These are phyloP conservation scores for Spinacia oleracea DNA, from an alignment of 179 eudicot species.

Conservation along the genomic window DNA sequence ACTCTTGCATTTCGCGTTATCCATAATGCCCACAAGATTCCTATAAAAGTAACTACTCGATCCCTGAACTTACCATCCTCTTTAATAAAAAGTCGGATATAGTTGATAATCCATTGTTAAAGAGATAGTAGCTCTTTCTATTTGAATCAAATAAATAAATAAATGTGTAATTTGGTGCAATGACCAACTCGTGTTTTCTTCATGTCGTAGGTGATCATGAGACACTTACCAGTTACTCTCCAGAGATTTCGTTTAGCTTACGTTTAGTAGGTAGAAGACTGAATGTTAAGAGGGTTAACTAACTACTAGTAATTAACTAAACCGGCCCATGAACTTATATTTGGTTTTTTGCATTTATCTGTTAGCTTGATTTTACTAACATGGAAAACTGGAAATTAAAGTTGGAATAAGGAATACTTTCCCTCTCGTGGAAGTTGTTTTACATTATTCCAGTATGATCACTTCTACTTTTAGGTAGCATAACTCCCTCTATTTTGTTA, in stretches of 20 bases:
- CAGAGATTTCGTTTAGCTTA: neutral
- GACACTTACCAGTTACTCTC: neutral
- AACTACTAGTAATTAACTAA: conserved; percentile 6
- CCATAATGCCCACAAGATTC: too few species aligned
- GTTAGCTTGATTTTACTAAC: neutral
- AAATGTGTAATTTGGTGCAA: neutral
- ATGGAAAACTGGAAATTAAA: neutral
- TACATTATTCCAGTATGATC: neutral
- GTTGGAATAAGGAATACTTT: neutral
- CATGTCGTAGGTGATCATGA: neutral
- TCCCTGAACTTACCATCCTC: too few species aligned
- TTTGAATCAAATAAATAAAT: too few species aligned
- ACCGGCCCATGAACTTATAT: neutral
- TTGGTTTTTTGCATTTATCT: neutral
- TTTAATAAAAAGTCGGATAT: too few species aligned
- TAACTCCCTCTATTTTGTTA: too few species aligned
- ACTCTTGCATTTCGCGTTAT: too few species aligned
- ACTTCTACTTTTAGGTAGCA: neutral
- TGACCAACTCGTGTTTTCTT: neutral
- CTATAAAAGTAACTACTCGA: too few species aligned
- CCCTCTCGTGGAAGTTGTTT: conserved; percentile 8
- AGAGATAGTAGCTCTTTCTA: too few species aligned
- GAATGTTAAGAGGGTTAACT: conserved; percentile 1
- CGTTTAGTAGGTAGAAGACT: conserved; percentile 2
- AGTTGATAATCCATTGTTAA: too few species aligned